Percentiles rank a stretch among this genome's conserved stretches.
phyloP scores from a whole-genome alignment of 768 basidiomycete species.

The Xerocomus potaroensis region DNA sequence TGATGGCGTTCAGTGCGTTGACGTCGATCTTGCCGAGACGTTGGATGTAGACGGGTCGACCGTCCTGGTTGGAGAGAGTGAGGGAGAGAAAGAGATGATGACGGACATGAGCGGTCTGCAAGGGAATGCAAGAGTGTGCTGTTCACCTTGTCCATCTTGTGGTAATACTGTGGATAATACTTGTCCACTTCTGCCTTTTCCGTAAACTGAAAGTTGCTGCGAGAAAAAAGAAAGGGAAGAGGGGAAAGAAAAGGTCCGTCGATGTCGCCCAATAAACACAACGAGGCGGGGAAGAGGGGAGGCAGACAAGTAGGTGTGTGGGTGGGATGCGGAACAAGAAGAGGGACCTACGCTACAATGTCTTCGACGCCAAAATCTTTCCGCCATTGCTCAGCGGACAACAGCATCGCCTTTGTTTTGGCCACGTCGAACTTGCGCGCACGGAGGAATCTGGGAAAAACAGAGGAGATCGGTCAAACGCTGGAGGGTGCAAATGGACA shows the following conservation, averaged over 20 bases:
- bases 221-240: neutral
- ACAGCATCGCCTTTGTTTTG: slow-evolving; percentile 81
- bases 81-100: too few species aligned
- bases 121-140: neutral
- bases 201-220: slow-evolving; percentile 79
- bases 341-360: slow-evolving; percentile 52
- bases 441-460: slow-evolving; percentile 87
- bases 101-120: neutral
- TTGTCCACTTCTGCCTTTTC: slow-evolving; percentile 82
- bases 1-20: slow-evolving; percentile 72
- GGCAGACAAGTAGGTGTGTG: too few species aligned
- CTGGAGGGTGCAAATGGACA: neutral
- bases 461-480: neutral
- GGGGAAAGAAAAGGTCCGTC: too few species aligned
- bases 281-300: too few species aligned
- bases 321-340: neutral
- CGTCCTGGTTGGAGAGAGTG: slow-evolving; percentile 52
- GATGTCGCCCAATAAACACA: too few species aligned
- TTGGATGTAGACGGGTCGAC: slow-evolving; percentile 94
- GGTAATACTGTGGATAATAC: slow-evolving; percentile 95
- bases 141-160: slow-evolving; percentile 91
- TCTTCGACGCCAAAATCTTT: slow-evolving; percentile 80
- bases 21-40: slow-evolving; percentile 88
- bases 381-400: slow-evolving; percentile 84
- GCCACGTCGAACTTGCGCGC: slow-evolving; percentile 89